Conservation (phyloP, 306 rosid genomes). For the Lagenaria siceraria region DNA sequence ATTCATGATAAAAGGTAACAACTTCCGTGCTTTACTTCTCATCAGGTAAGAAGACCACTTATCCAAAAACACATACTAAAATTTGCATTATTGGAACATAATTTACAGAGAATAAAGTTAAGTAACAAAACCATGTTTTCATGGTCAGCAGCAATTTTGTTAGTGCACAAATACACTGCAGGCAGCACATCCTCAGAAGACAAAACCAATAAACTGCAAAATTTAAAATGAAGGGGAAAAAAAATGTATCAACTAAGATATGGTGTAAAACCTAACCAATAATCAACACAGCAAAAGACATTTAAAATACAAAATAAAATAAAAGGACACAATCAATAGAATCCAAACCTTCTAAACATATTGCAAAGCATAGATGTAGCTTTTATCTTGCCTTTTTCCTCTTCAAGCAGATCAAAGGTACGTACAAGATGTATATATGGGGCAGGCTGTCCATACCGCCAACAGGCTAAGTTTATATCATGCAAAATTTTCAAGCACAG, state of each 20-base stretch:
- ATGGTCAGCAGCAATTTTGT: slow-evolving; percentile 79
- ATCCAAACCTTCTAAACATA: slow-evolving; percentile 78
- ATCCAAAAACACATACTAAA: not conserved
- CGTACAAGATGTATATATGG: slow-evolving; percentile 89
- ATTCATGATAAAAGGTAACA: not conserved
- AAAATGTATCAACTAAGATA: not conserved
- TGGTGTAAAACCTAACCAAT: not conserved
- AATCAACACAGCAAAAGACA: not conserved
- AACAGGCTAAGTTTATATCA: slow-evolving; percentile 45
- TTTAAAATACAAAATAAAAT: not conserved
- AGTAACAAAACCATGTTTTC: slow-evolving; percentile 47
- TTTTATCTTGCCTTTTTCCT: slow-evolving; percentile 81
- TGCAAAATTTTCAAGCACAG: slow-evolving; percentile 16
- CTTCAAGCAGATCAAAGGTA: slow-evolving; percentile 68
- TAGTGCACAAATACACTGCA: slow-evolving; percentile 79
- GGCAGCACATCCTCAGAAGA: slow-evolving; percentile 82
- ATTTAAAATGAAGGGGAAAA: slow-evolving; percentile 5
- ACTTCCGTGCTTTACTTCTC: not conserved
- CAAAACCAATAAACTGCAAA: slow-evolving; percentile 63
- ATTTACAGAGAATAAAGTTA: not conserved
- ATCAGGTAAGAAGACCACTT: not conserved
- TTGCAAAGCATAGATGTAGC: slow-evolving; percentile 82
- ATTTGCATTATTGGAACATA: not conserved
- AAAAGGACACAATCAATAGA: slow-evolving; percentile 9
- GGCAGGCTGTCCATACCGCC: slow-evolving; percentile 66